Evolutionary conservation across 2,329 filamentous ascomycete genomes (phyloP).

Genomic region (Trematosphaeria pertusa): DNA sequence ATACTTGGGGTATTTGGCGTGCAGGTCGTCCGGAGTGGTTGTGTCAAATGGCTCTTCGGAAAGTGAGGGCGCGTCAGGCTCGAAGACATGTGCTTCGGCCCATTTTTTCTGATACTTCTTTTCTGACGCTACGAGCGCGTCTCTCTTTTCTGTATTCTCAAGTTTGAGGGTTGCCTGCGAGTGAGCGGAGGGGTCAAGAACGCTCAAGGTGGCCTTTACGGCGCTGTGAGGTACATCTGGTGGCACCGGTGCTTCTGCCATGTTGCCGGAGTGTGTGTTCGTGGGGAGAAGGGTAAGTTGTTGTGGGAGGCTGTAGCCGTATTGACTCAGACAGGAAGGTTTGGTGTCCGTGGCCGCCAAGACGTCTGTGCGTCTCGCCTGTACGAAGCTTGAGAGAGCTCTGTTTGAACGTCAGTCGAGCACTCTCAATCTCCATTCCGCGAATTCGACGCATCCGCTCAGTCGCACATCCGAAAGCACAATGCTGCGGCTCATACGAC

Average conservation of each 20-base stretch:
- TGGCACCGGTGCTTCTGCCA: slow-evolving; percentile 41
- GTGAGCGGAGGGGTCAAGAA: slow-evolving; percentile 61
- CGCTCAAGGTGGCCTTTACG: slow-evolving; percentile 58
- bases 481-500: slow-evolving; percentile 53
- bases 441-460: background rate
- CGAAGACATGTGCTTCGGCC: slow-evolving; percentile 79
- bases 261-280: slow-evolving; percentile 27
- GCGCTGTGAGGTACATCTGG: slow-evolving; percentile 50
- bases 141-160: slow-evolving; percentile 84
- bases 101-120: slow-evolving; percentile 92
- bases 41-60: slow-evolving; percentile 78
- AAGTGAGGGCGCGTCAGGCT: slow-evolving; percentile 82
- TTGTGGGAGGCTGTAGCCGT: no score
- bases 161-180: slow-evolving; percentile 70
- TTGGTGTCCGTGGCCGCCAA: no score
- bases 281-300: no score
- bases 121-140: slow-evolving; percentile 80
- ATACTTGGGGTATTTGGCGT: slow-evolving; percentile 86
- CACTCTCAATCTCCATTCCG: slow-evolving; percentile 5
- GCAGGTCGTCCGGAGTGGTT: slow-evolving; percentile 75
- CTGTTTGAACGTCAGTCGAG: slow-evolving; percentile 25
- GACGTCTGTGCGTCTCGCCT: no score
- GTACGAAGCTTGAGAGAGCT: slow-evolving; percentile 6
- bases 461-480: slow-evolving; percentile 9
- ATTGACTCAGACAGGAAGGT: no score